Evolutionary conservation across 1,284 basidiomycete genomes (phyloP).

Genomic region (Microbotryum violaceum): DNA sequence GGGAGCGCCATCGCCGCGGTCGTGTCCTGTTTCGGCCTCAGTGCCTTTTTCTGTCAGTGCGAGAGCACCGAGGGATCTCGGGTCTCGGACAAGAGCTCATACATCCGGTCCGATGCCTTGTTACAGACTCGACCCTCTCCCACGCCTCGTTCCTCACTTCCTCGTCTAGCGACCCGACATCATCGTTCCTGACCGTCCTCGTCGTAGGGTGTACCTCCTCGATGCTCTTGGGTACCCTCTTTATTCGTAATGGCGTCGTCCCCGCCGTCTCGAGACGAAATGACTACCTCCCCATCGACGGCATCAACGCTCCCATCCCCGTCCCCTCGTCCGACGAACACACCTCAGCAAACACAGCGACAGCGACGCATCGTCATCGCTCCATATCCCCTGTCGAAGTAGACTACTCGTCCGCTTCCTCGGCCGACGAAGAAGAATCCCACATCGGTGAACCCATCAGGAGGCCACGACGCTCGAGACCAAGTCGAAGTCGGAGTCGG

Average conservation of each 20-base stretch:
- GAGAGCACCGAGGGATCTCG: too few species aligned
- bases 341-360: background rate
- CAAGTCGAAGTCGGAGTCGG: background rate
- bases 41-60: constrained; percentile 40
- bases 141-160: constrained; percentile 27
- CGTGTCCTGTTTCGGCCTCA: constrained; percentile 40
- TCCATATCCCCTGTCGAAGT: background rate
- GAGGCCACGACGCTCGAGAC: background rate
- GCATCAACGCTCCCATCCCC: too few species aligned
- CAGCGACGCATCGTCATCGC: background rate
- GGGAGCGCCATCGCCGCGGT: constrained; percentile 42
- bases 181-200: constrained; percentile 38
- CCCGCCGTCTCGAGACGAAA: background rate
- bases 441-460: background rate
- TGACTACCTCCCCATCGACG: constrained; percentile 1
- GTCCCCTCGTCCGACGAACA: background rate
- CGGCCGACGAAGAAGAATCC: constrained; percentile 1
- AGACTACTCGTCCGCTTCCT: constrained; percentile 4
- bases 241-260: constrained; percentile 28
- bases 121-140: constrained; percentile 17
- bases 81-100: too few species aligned
- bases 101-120: background rate
- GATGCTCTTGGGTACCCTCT: constrained; percentile 37
- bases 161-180: constrained; percentile 39
- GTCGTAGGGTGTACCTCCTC: constrained; percentile 37